phyloP scores from a whole-genome alignment of 2,329 filamentous ascomycete genomes.

The Alternaria brassicicola region DNA sequence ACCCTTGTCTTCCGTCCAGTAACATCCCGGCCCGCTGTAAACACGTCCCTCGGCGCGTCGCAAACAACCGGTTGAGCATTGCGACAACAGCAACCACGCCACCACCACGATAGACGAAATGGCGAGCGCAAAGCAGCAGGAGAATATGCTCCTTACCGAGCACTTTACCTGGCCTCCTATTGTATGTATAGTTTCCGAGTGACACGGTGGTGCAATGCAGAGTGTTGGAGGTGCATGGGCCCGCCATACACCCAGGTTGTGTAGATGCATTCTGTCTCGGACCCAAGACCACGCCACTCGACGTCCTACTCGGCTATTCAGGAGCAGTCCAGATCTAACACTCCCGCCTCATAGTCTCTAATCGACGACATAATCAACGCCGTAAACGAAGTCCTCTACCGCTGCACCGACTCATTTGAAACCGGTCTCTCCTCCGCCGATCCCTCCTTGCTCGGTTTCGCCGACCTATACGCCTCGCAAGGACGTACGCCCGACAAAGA shows the following conservation, averaged over 20 bases:
- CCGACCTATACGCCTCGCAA: conserved; percentile 54
- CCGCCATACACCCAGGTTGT: conserved; percentile 8
- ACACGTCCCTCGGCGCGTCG: conserved; percentile 29
- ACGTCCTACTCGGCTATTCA: neutral
- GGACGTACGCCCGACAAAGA: conserved; percentile 52
- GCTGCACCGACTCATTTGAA: conserved; percentile 86
- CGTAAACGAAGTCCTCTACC: conserved; percentile 90
- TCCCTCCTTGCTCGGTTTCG: conserved; percentile 82
- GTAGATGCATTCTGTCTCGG: neutral
- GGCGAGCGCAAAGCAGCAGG: conserved; percentile 54
- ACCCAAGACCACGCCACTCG: neutral
- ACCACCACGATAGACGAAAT: conserved; percentile 34
- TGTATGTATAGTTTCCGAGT: conserved; percentile 58
- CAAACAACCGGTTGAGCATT: conserved; percentile 21
- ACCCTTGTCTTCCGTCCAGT: conserved; percentile 14
- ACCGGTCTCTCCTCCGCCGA: conserved; percentile 76
- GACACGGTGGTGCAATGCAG: neutral
- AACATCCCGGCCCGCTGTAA: conserved; percentile 24
- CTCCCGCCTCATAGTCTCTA: conserved; percentile 66
- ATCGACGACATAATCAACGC: conserved; percentile 98
- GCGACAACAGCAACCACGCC: conserved; percentile 14
- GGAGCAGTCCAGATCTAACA: neutral
- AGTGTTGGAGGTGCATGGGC: neutral
- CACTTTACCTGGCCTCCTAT: conserved; percentile 94
- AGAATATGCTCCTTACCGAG: conserved; percentile 79